Base-by-base conservation (phyloP, 106 monocot species). In the Dendrobium chrysotoxum region DNA sequence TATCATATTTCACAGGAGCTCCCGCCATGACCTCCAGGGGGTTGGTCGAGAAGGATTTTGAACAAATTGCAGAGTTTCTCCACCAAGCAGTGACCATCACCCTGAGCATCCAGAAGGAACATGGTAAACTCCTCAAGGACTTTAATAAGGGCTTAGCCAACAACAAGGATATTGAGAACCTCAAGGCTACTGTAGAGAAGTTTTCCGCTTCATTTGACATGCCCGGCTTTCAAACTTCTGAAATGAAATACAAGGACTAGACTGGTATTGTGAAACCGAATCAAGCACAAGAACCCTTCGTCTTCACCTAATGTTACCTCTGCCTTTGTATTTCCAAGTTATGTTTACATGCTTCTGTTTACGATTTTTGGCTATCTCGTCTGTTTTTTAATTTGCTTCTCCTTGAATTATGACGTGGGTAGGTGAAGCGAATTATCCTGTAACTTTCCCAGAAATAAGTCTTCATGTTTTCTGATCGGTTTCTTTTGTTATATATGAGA, bases 11-110 rank as follows among this genome's bases (percentile, higher is more conserved):
- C 72, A 30, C 83, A 95, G 95, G 95, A 75, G 75, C 96, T 76
- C 96, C 95, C 23, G 95, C 95, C 57, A 96, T 96, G 95, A 93
- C 95, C 11, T 93, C 96, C 28, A 90, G 93, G 88, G 96, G 94
- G 50, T 86, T 93, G 58, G 83, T 96, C 1, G 96, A 96, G 92
- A 90, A 90, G 83, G 94, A 96, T 81, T 96, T 96, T 58, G 96
- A 92, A 84, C 92, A 90, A 86, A 94, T 96, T 41, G 90, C 85
- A 0, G 96, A 94, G 81, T 96, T 94, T 86, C 93, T 96, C 30
- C 89, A 93, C 85, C 91, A 89, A 83, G 96, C 93, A 35, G 90
- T 96, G 55, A 89, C 88, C 40, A 77, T 96, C 74, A 88, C 92
- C 73, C 81, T 92, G 80, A 92, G 23, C 74, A 84, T 93, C 79